These are phyloP conservation scores for Vaccinium macrocarpon DNA, from an alignment of 148 eudicot species.

Conservation along the genomic window DNA sequence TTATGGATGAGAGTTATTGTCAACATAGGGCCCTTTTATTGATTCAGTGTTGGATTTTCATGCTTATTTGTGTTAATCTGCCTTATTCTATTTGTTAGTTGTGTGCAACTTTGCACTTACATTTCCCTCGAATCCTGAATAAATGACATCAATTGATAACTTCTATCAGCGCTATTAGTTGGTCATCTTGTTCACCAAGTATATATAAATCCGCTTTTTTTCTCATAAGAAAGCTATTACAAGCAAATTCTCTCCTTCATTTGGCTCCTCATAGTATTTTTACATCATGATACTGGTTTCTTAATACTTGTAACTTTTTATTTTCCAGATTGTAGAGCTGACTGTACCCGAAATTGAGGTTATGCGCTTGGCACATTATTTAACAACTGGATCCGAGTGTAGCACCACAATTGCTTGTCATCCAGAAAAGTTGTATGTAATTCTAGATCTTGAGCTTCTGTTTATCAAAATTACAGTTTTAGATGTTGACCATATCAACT, in stretches of 20 bases:
- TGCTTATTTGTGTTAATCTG: not conserved
- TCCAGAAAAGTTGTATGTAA: constrained; percentile 62
- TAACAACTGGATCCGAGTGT: constrained; percentile 90
- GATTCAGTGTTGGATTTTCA: not conserved
- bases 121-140: not conserved
- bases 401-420: constrained; percentile 56
- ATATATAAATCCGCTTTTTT: not conserved
- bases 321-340: constrained; percentile 69
- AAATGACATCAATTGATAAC: not conserved
- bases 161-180: not conserved
- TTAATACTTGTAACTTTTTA: no score
- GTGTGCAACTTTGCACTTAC: not conserved
- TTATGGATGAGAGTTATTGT: constrained; percentile 88
- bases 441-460: not conserved
- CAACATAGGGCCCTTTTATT: not conserved
- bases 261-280: no score
- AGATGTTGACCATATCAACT: constrained; percentile 14
- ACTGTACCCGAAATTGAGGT: constrained; percentile 87
- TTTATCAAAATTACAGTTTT: not conserved
- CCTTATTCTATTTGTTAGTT: not conserved
- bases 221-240: not conserved
- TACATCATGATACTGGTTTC: no score
- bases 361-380: constrained; percentile 90
- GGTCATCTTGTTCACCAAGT: not conserved
- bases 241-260: no score